These are phyloP conservation scores for Fusarium guadeloupense DNA, from an alignment of 2,329 filamentous ascomycete genomes.

Conservation along the genomic window DNA sequence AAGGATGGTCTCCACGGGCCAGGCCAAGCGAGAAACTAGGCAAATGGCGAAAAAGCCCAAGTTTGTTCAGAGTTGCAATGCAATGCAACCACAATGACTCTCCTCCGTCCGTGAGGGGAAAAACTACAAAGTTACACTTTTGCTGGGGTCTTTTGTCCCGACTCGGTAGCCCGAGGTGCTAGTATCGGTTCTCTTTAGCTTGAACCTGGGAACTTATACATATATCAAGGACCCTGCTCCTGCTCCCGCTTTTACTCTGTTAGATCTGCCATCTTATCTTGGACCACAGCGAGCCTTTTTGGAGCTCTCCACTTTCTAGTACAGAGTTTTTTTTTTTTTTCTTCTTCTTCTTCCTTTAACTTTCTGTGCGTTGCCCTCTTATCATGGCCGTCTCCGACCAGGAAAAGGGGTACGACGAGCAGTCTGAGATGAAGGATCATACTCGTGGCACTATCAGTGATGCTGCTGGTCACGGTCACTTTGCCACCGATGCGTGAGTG, in stretches of 20 bases:
- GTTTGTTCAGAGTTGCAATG: neutral
- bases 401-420: conserved; percentile 36
- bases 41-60: conserved; percentile 18
- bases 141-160: conserved; percentile 17
- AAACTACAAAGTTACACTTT: neutral
- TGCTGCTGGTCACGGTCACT: conserved; percentile 35
- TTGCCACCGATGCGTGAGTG: conserved; percentile 41
- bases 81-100: conserved; percentile 6
- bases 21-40: conserved; percentile 2
- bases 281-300: neutral
- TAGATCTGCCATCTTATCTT: neutral
- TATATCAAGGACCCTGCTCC: conserved; percentile 32
- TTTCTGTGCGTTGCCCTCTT: neutral
- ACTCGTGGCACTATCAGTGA: conserved; percentile 26
- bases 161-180: conserved; percentile 39
- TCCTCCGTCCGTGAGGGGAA: conserved; percentile 34
- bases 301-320: conserved; percentile 7
- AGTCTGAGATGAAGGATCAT: conserved; percentile 37
- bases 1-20: neutral
- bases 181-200: conserved; percentile 7
- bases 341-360: neutral
- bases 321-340: neutral
- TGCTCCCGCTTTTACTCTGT: conserved; percentile 11
- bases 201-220: neutral
- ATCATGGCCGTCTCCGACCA: conserved; percentile 35